Evolutionary conservation across 2,329 filamentous ascomycete species (phyloP), one percentile per base, ranked within the genome.

Genomic region (Paradendryphiella salina): DNA sequence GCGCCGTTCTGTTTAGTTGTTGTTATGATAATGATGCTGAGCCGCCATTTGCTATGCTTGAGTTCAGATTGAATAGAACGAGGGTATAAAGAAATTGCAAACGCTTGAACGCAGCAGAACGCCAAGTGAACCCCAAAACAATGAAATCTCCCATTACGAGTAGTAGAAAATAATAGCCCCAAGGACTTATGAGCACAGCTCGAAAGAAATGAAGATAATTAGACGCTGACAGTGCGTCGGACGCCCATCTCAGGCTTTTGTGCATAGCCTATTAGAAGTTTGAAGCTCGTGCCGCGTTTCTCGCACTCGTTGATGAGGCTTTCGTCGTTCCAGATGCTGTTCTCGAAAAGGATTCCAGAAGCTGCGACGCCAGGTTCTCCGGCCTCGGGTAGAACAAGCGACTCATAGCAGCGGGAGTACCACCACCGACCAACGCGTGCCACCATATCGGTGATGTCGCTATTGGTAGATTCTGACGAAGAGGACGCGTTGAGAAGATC

Each of bases 391-490:
- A 79, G 62, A 7, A 85, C 78, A 4, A 82, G 80, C 49, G 82
- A 84, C 74, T 96, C 93, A 71, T 96, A 97, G 77, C 93, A 96
- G 44, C 88, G 85, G 8, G 85, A 89, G 74, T 96, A 97, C 94
- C 94, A 99, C 90, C 93, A 97, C 35, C 94, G 83, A 1, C 91
- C 93, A 9, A 97, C 93, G 56, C 86, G 87, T 13, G 91, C 88
- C 17, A 97, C 91, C 80, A 96, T 96, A 67, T 90, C 92, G 11
- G 90, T 90, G 67, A 97, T 96, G 59, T 85, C 87, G 66, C 91
- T 89, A 60, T 96, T 90, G 17, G 88, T 75, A 17, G 69, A 70
- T n/a, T 71, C 70, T 18, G 68, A 71, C 32, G 59, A 63, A 6
- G 62, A 59, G 55, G 64, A 63, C 17, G 55, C 54, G 39, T 67